Conservation (phyloP, 1,284 basidiomycete species). For the Austroboletus niveus region DNA sequence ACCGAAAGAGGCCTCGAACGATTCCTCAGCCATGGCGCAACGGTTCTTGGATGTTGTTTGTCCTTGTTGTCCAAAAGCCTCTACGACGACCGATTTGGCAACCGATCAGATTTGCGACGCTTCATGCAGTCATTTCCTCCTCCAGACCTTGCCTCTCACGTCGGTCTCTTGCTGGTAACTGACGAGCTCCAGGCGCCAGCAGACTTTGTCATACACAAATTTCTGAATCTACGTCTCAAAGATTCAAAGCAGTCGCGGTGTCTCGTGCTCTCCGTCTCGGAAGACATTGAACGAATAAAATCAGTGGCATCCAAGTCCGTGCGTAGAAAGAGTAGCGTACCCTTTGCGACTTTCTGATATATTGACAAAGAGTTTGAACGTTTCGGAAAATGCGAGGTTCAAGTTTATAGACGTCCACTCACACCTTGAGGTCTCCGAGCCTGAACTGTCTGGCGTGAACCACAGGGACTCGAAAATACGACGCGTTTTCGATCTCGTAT, state of each 20-base stretch:
- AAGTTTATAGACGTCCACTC: conserved; percentile 47
- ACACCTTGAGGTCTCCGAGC: conserved; percentile 9
- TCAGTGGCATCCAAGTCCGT: conserved; percentile 61
- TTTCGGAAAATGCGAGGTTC: conserved; percentile 47
- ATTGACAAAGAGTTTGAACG: conserved; percentile 48
- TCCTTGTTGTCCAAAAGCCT: conserved; percentile 17
- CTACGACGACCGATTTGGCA: conserved; percentile 15
- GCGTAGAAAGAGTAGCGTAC: conserved; percentile 18
- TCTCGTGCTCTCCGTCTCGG: conserved; percentile 57
- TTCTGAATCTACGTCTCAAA: conserved; percentile 52
- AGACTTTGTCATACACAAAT: conserved; percentile 61
- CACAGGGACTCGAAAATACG: conserved; percentile 27
- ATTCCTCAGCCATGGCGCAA: conserved; percentile 24
- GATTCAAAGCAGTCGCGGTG: conserved; percentile 35
- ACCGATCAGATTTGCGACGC: conserved; percentile 3
- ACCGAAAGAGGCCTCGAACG: conserved; percentile 65
- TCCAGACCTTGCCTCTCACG: conserved; percentile 21
- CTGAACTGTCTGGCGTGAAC: conserved; percentile 14
- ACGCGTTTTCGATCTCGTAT: conserved; percentile 36
- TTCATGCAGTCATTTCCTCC: conserved; percentile 34
- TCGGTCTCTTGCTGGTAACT: conserved; percentile 52
- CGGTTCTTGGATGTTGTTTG: conserved; percentile 7
- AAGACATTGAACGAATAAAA: conserved; percentile 58
- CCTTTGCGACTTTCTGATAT: neutral
- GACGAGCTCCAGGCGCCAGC: conserved; percentile 66